A percentile compares a stretch with the other conserved stretches of the same genome.
These are phyloP conservation scores for Theileria orientalis DNA, from an alignment of 169 alveolate genomes.

Conservation along the genomic window DNA sequence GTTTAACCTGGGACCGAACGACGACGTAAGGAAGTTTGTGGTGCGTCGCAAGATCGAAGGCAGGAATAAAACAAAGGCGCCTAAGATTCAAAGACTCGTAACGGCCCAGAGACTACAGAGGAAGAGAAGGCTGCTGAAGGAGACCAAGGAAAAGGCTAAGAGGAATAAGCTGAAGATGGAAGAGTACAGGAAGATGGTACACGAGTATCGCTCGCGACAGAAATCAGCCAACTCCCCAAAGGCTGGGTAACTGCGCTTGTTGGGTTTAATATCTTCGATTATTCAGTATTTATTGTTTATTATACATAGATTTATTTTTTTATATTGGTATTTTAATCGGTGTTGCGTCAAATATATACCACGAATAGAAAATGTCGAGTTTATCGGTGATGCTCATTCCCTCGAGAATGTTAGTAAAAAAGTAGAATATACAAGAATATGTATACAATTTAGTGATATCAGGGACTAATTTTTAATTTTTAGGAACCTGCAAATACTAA, in stretches of 20 bases:
- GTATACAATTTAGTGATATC: not conserved
- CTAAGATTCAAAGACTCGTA: conserved; percentile 98
- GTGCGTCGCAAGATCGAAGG: conserved; percentile 86
- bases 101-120: conserved; percentile 98
- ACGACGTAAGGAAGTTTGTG: conserved; percentile 95
- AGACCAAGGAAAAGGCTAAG: conserved; percentile 74
- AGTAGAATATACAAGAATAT: not conserved
- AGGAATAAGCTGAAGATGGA: conserved; percentile 72
- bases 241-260: not conserved
- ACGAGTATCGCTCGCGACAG: conserved; percentile 47
- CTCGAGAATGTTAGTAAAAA: conserved; percentile 20
- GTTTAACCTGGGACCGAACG: conserved; percentile 90
- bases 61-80: conserved; percentile 92
- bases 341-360: too few relatives aligned
- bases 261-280: not conserved
- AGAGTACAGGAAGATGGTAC: conserved; percentile 72
- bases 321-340: conserved; percentile 1
- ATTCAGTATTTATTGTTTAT: not conserved
- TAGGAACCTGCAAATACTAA: conserved; percentile 83
- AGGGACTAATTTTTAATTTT: not conserved
- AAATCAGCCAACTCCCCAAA: conserved; percentile 1
- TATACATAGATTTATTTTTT: not conserved
- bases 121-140: conserved; percentile 80
- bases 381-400: conserved; percentile 11
- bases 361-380: conserved; percentile 13